phyloP scores from a whole-genome alignment of 2,329 filamentous ascomycete species.

The Neophaeococcomyces aloes region DNA sequence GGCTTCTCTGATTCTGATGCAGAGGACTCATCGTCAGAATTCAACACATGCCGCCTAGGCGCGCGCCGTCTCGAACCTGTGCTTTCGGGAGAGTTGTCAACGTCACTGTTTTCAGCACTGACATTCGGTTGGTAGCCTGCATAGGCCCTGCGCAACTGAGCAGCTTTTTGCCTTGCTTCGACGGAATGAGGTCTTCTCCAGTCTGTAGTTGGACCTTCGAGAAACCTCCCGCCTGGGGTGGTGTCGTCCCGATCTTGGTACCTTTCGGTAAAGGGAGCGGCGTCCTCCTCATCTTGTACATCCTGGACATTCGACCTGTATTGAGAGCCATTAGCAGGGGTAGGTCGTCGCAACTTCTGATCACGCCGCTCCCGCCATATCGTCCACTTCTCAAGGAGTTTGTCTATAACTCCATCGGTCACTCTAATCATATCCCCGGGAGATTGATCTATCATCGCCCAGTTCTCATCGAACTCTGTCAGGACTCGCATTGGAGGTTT shows the following conservation, averaged over 20 bases:
- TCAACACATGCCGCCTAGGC: constrained; percentile 16
- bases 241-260: constrained; percentile 21
- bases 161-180: constrained; percentile 26
- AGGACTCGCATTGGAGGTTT: constrained; percentile 26
- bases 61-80: constrained; percentile 13
- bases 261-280: constrained; percentile 20
- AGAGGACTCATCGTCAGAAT: constrained; percentile 19
- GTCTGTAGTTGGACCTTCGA: constrained; percentile 28
- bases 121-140: constrained; percentile 27
- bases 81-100: constrained; percentile 22
- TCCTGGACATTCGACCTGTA: constrained; percentile 20
- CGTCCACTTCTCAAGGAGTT: constrained; percentile 25
- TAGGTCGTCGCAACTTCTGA: constrained; percentile 9
- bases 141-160: constrained; percentile 25
- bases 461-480: constrained; percentile 26
- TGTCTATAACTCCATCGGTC: constrained; percentile 28
- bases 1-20: constrained; percentile 11
- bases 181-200: constrained; percentile 31
- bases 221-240: constrained; percentile 24
- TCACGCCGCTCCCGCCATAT: constrained; percentile 19
- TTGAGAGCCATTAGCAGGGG: constrained; percentile 1
- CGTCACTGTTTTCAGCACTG: constrained; percentile 27
- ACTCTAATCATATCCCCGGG: constrained; percentile 31
- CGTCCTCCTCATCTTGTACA: constrained; percentile 18
- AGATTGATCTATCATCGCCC: constrained; percentile 27